phyloP scores from a whole-genome alignment of 148 eudicot genomes.

The Persicaria maculosa region DNA sequence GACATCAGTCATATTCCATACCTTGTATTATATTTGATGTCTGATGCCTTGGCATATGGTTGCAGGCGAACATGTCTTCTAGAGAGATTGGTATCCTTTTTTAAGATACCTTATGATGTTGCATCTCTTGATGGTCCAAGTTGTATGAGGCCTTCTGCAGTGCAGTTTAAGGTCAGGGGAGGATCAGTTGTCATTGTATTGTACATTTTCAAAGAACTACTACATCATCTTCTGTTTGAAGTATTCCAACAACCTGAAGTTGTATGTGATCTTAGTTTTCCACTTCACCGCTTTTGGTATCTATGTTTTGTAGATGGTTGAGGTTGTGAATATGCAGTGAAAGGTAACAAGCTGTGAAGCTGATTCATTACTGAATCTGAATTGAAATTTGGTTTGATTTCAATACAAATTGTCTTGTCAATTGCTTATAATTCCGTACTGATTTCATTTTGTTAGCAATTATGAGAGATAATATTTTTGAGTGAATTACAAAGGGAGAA shows the following conservation, averaged over 20 bases:
- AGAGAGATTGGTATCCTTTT: too few relatives aligned
- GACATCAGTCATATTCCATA: too few relatives aligned
- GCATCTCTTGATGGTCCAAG: not conserved
- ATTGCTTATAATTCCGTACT: too few relatives aligned
- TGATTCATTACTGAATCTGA: not conserved
- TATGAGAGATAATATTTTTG: too few relatives aligned
- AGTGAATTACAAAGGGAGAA: too few relatives aligned
- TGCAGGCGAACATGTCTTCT: too few relatives aligned
- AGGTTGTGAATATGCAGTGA: not conserved
- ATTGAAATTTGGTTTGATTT: not conserved
- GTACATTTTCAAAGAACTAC: not conserved
- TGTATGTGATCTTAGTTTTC: not conserved
- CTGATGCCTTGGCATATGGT: too few relatives aligned
- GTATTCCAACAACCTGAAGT: not conserved
- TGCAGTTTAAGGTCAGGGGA: not conserved
- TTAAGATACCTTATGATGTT: too few relatives aligned
- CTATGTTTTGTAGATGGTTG: not conserved
- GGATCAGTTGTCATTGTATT: not conserved
- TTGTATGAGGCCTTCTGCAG: not conserved
- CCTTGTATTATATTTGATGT: too few relatives aligned
- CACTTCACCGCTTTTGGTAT: not conserved
- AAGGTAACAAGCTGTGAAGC: not conserved
- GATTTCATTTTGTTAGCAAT: too few relatives aligned
- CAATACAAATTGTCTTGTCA: too few relatives aligned
- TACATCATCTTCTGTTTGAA: not conserved